phyloP scores from a whole-genome alignment of 1,139 yeast species.

The Saccharomyces hybrid region DNA sequence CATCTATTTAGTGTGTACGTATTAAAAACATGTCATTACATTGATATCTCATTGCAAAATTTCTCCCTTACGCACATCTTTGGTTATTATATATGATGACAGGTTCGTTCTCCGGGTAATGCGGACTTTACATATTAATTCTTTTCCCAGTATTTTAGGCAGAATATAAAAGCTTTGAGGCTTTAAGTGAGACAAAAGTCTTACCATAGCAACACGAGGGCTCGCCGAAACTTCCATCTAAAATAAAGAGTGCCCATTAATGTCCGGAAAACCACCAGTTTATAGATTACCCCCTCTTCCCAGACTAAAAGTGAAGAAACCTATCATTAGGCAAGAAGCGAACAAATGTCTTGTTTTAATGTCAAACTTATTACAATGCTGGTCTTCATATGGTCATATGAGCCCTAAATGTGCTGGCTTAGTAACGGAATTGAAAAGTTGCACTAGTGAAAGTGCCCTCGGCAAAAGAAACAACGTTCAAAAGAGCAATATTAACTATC shows the following conservation, averaged over 20 bases:
- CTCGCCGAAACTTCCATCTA: not conserved
- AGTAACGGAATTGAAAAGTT: slow-evolving; percentile 50
- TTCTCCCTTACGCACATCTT: not conserved
- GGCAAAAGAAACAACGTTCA: slow-evolving; percentile 23
- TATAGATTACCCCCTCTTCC: slow-evolving; percentile 65
- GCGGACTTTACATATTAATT: not conserved
- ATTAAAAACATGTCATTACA: not conserved
- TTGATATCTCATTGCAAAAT: not conserved
- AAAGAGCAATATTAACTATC: slow-evolving; percentile 55
- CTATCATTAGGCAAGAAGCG: slow-evolving; percentile 49
- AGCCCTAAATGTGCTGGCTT: slow-evolving; percentile 54
- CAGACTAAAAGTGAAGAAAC: slow-evolving; percentile 62
- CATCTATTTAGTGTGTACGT: not conserved
- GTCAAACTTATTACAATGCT: slow-evolving; percentile 83
- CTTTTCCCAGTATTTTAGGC: too few species aligned
- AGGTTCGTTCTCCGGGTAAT: not conserved
- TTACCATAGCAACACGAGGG: not conserved
- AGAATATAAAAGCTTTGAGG: not conserved
- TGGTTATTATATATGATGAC: too few species aligned
- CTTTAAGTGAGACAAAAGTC: not conserved
- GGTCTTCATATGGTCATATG: slow-evolving; percentile 95
- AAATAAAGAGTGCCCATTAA: not conserved
- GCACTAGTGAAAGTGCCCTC: slow-evolving; percentile 32
- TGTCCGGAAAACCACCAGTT: slow-evolving; percentile 29
- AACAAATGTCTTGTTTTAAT: slow-evolving; percentile 72